Conservation (phyloP, 371 early-diverging fungal genomes). For the Racocetra persica region DNA sequence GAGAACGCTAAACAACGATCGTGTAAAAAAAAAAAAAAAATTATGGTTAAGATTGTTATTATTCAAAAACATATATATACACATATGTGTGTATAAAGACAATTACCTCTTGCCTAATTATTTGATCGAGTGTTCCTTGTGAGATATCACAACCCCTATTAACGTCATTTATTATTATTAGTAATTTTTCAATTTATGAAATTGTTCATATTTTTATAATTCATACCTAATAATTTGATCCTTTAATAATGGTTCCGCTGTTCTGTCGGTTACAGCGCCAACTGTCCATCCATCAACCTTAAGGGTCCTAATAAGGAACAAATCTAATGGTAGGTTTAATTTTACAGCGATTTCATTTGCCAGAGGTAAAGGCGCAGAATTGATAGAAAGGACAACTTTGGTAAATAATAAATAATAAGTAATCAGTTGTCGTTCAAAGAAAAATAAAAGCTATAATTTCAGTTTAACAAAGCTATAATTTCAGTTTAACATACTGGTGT, state of each 20-base stretch:
- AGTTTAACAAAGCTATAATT: no score
- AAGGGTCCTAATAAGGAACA: constrained; percentile 29
- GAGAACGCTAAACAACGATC: background rate
- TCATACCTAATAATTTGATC: constrained; percentile 36
- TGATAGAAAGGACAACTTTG: constrained; percentile 30
- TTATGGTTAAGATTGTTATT: no score
- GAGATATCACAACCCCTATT: constrained; percentile 36
- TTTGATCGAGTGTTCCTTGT: background rate
- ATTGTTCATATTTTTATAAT: no score
- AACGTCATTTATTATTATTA: background rate
- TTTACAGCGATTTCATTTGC: constrained; percentile 26
- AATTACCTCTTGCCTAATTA: constrained; percentile 16
- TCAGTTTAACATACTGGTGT: constrained; percentile 15
- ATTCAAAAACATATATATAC: no score
- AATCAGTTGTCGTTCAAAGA: background rate
- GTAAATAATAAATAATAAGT: background rate
- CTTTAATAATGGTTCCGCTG: constrained; percentile 21
- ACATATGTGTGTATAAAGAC: no score
- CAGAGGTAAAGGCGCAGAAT: constrained; percentile 3
- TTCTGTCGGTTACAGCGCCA: constrained; percentile 30
- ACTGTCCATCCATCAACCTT: constrained; percentile 26
- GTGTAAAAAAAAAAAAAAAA: background rate
- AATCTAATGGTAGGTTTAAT: constrained; percentile 34
- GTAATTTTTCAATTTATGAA: constrained; percentile 1
- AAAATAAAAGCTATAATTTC: background rate